Base-by-base conservation (phyloP, 108 stramenopile species). In the Skeletonema tropicum region DNA sequence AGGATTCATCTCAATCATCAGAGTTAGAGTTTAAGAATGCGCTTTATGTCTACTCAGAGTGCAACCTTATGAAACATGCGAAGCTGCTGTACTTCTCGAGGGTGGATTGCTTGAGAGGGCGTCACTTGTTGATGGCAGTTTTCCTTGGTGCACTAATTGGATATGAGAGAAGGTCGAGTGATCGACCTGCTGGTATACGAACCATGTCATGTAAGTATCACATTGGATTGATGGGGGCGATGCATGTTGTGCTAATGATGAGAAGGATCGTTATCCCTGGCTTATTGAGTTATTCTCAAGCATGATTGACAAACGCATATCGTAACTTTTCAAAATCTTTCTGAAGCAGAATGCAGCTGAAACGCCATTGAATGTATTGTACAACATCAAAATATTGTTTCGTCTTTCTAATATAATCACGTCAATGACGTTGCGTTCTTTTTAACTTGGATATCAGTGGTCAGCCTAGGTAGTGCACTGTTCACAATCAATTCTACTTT, bases 401-500 rank as follows among this genome's bases (percentile, higher is more conserved):
- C 23, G 52, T 9, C 10, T 55, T 2, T 0, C 23, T 19, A 1
- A 8, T 23, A 23, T 29, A 1, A 29, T 29, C 52, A 55, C 23
- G 9, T 55, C 23, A 10, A 39, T 39, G 26, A 39, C 12, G 9
- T 39, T 39, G 11, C 9, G 9, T 55, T 23, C 2, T 55, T 0
- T 9, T 55, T 25, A 23, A 55, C 52, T 23, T 9, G 19, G 23
- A 23, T 25, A 2, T 11, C 52, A 55, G 52, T 95, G 49, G 97
- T 98, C 17, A 84, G 89, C 9, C 73, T 98, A 23, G 98, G 95
- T 26, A 84, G 87, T 23, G 90, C 91, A 57, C 66, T 97, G 26
- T 98, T 97, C 75, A 96, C 94, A 21, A 91, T 97, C 59, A 86
- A 87, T 60, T 89, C 86, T 6, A 71, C 89, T 17, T 90, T 87